Evolutionary conservation across 2,329 filamentous ascomycete species (phyloP).

Genomic region (Fusarium cicatricum): DNA sequence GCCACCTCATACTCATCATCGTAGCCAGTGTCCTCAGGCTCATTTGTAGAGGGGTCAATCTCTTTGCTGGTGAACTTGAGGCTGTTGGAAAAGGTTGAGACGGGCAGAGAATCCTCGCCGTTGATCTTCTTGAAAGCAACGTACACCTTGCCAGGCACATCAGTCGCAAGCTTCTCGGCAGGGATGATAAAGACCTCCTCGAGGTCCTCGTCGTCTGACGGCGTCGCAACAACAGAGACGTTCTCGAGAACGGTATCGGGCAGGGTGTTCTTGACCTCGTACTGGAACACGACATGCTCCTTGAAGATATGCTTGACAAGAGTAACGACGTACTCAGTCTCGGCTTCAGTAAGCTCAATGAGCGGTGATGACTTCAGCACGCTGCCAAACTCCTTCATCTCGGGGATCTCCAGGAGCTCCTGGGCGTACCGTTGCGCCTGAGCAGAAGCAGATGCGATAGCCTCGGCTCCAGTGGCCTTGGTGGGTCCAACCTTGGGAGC

Average conservation of each 20-base stretch:
- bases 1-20: conserved; percentile 98
- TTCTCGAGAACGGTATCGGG: conserved; percentile 90
- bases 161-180: conserved; percentile 80
- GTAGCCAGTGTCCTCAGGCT: conserved; percentile 91
- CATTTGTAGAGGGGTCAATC: conserved; percentile 91
- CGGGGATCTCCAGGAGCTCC: conserved; percentile 86
- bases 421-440: conserved; percentile 88
- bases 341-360: conserved; percentile 92
- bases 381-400: conserved; percentile 87
- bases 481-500: conserved; percentile 82
- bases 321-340: conserved; percentile 95
- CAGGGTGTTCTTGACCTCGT: conserved; percentile 97
- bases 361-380: conserved; percentile 90
- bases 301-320: conserved; percentile 98
- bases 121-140: conserved; percentile 89
- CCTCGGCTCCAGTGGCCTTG: conserved; percentile 78
- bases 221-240: conserved; percentile 82
- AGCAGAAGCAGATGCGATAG: conserved; percentile 77
- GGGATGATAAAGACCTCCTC: conserved; percentile 96
- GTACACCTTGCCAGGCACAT: conserved; percentile 92
- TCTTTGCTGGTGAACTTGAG: conserved; percentile 99
- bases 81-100: conserved; percentile 86
- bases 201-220: conserved; percentile 80
- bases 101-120: conserved; percentile 79
- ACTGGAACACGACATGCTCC: conserved; percentile 94